Base-by-base conservation (phyloP, 345 rosid species). In the Salix brachista region DNA sequence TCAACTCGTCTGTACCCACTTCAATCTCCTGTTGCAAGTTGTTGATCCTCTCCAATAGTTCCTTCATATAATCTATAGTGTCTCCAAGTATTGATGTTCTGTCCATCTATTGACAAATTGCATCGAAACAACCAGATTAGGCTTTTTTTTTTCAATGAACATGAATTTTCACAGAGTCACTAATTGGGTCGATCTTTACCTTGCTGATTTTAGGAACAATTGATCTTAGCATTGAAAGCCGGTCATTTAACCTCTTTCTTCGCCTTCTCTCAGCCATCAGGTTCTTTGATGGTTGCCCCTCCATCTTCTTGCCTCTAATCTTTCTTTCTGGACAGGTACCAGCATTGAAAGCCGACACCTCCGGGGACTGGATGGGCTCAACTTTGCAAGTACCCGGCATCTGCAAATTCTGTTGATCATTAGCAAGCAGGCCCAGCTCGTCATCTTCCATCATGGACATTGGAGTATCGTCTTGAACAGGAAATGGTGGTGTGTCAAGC, bases 181-280 rank as follows among this genome's bases (percentile, higher is more conserved):
- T 12, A 78, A 42, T 42, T 17, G 44, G 32, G 28, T 36, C 69
- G 14, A 26, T 30, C 11, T 16, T 56, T 77, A 82, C 87, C 87
- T 85, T 85, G 82, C 84, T 82, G 46, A 85, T 85, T 78, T 85
- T 85, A 44, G 88, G 85, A 78, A 82, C 88, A 64, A 85, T 82
- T 37, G 85, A 85, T 74, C 84, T 81, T 13, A 85, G 78, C 84
- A 83, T 85, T 17, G 85, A 78, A 44, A 83, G 84, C 37, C 84
- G 72, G 32, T 83, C 86, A 44, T 85, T 83, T 48, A 83, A 74
- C 23, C 83, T 82, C 81, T 80, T 80, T 67, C 85, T 83, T 69
- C 85, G 60, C 83, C 88, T 78, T 65, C 88, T 76, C 76, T 85
- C 85, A 34, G 85, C 85, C 85, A 85, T 85, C 14, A 85, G 75